Evolutionary conservation across 2,329 filamentous ascomycete genomes (phyloP), one percentile per base, ranked within the genome.

Genomic region (Fusarium transvaalense): DNA sequence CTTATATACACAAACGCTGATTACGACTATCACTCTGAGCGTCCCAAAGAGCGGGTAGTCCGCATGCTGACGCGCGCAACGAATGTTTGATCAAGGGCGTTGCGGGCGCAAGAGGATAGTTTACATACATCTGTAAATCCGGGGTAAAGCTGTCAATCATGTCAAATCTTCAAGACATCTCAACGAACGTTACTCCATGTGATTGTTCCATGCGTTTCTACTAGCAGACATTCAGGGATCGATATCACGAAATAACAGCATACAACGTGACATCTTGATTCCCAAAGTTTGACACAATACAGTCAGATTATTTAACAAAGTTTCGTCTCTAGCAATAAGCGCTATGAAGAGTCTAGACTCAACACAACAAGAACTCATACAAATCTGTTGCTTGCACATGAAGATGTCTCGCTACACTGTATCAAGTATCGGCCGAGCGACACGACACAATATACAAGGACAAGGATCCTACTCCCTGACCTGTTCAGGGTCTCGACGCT

Each of bases 21-120:
- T 58, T 58, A 60, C 63, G 52, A 64, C 62, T 66, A 58, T 63
- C 62, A 39, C 55, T 58, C 54, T 42, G 31, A 46, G 47, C 32
- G 53, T 43, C 29, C 56, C 61, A 59, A 50, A 19, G 52, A 71
- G 58, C 68, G 72, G 73, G 72, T 68, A 69, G 50, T 70, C 74
- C 66, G 72, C 75, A 76, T 76, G 48, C 45, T 59, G 62, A 76
- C 75, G 75, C 75, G 75, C 73, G 75, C 75, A 76, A 68, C 57
- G 46, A 27, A 66, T 56, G 61, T 58, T 43, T 61, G 43, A 63
- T 51, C 31, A 56, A 75, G 68, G 64, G 71, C 69, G 73, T 68
- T 76, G 75, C 75, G 75, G 75, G 74, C 75, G 75, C 68, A 74
- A 66, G 39, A 54, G 10, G 54, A 61, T 53, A 59, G 38, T 64